phyloP scores from a whole-genome alignment of 306 rosid genomes.

The Rosa chinensis region DNA sequence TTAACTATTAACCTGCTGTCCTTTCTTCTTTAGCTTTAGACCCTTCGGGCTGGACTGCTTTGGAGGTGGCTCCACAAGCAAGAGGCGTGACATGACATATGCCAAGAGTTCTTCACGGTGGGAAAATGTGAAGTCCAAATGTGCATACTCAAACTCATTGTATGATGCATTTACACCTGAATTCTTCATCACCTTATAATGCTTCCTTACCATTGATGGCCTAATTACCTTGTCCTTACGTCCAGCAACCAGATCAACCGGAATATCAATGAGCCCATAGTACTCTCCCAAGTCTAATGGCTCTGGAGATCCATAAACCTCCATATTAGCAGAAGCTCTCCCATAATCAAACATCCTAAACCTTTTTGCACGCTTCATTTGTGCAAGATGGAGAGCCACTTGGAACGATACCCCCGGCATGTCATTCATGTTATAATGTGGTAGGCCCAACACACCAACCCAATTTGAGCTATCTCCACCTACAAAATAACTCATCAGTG shows the following conservation, averaged over 20 bases:
- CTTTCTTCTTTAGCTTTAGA: slow-evolving; percentile 32
- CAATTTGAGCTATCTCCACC: slow-evolving; percentile 99
- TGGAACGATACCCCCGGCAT: slow-evolving; percentile 89
- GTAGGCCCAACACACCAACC: slow-evolving; percentile 84
- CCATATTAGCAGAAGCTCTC: slow-evolving; percentile 47
- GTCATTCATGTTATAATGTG: slow-evolving; percentile 96
- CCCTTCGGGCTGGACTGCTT: slow-evolving; percentile 36
- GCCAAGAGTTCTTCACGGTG: slow-evolving; percentile 86
- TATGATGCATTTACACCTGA: slow-evolving; percentile 61
- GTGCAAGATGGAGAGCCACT: slow-evolving; percentile 79
- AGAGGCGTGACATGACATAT: slow-evolving; percentile 75
- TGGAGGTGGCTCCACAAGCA: slow-evolving; percentile 55
- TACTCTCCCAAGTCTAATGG: slow-evolving; percentile 71
- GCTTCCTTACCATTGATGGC: slow-evolving; percentile 83
- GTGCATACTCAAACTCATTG: slow-evolving; percentile 83
- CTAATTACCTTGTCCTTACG: slow-evolving; percentile 79
- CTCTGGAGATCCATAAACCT: slow-evolving; percentile 59
- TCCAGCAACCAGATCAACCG: slow-evolving; percentile 91
- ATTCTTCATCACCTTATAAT: slow-evolving; percentile 67
- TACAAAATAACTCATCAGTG: slow-evolving; percentile 72
- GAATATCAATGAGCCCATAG: slow-evolving; percentile 66
- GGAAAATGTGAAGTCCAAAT: slow-evolving; percentile 90
- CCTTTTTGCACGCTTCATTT: slow-evolving; percentile 68
- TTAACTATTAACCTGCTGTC: slow-evolving; percentile 31
- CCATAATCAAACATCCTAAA: slow-evolving; percentile 83